Percentiles rank a stretch among this genome's conserved stretches.
These are phyloP conservation scores for Euphorbia peplus DNA, from an alignment of 345 rosid genomes.

Conservation along the genomic window DNA sequence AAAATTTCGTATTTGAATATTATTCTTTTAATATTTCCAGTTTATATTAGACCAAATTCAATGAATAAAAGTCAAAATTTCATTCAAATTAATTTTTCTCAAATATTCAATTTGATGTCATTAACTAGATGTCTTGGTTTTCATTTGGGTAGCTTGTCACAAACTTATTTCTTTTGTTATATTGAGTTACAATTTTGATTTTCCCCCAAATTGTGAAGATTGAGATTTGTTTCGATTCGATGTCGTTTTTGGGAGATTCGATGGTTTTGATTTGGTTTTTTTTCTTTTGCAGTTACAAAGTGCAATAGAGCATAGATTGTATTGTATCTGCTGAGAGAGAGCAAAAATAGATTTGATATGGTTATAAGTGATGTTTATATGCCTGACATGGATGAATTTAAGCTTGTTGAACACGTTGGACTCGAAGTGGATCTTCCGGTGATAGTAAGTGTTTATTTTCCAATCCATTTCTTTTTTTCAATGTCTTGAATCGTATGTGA, in stretches of 20 bases:
- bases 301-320: constrained; percentile 77
- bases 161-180: too few relatives aligned
- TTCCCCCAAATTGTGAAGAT: constrained; percentile 16
- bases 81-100: too few relatives aligned
- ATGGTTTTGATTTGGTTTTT: constrained; percentile 21
- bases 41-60: too few relatives aligned
- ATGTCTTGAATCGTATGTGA: neutral
- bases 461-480: too few relatives aligned
- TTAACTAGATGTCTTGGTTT: too few relatives aligned
- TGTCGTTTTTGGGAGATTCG: constrained; percentile 10
- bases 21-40: too few relatives aligned
- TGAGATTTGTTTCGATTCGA: constrained; percentile 14
- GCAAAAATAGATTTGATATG: constrained; percentile 26
- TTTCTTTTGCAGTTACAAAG: constrained; percentile 79
- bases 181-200: too few relatives aligned
- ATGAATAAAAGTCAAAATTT: too few relatives aligned
- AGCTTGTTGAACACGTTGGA: constrained; percentile 30
- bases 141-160: too few relatives aligned
- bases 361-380: constrained; percentile 36
- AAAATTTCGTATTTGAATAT: too few relatives aligned
- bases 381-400: constrained; percentile 39
- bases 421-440: constrained; percentile 39
- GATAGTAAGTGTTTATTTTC: constrained; percentile 26
- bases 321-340: constrained; percentile 22
- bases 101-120: too few relatives aligned